Conservation (phyloP, 148 eudicot species). For the Polygonum aviculare region DNA sequence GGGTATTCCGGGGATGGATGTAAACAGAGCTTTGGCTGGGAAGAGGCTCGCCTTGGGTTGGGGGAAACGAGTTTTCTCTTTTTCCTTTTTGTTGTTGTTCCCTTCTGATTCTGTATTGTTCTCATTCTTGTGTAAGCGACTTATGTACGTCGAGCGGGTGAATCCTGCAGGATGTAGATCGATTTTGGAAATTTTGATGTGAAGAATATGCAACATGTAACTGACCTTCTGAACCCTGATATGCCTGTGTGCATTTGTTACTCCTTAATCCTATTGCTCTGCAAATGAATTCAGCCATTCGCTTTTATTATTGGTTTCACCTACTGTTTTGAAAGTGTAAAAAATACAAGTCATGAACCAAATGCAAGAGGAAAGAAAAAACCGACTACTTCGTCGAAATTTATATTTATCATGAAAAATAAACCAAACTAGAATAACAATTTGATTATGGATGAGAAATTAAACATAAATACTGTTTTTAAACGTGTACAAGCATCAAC, state of each 20-base stretch:
- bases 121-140: background rate
- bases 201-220: background rate
- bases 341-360: too few relatives aligned
- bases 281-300: background rate
- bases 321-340: too few relatives aligned
- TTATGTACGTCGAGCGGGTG: background rate
- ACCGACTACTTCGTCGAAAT: too few relatives aligned
- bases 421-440: too few relatives aligned
- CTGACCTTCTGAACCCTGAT: background rate
- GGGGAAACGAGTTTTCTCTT: background rate
- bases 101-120: background rate
- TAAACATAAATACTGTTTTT: too few relatives aligned
- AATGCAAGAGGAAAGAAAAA: too few relatives aligned
- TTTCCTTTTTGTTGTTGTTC: background rate
- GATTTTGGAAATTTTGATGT: background rate
- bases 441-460: too few relatives aligned
- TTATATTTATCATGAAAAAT: too few relatives aligned
- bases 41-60: background rate
- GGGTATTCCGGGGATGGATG: background rate
- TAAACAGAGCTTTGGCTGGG: slow-evolving; percentile 7
- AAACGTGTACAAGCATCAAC: too few relatives aligned
- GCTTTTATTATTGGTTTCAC: too few relatives aligned
- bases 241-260: background rate
- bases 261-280: background rate
- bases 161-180: background rate